A percentile compares a stretch with the other conserved stretches of the same genome.
These are phyloP conservation scores for Tuctoria greenei DNA, from an alignment of 176 grass and related monocot genomes.

Conservation along the genomic window DNA sequence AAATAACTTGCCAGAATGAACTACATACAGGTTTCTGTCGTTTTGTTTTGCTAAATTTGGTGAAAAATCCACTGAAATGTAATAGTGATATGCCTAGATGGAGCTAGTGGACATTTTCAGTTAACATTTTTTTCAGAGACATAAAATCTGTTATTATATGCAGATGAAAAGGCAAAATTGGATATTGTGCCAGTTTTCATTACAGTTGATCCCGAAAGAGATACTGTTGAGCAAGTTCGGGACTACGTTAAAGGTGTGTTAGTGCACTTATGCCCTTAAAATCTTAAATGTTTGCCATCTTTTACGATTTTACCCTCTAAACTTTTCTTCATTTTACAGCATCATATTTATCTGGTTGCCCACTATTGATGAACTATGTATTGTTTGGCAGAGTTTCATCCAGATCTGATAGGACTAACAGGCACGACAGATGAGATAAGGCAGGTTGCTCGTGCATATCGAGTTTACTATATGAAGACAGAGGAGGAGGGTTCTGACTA, in stretches of 20 bases:
- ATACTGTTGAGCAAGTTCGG: conserved; percentile 79
- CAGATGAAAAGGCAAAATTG: conserved; percentile 69
- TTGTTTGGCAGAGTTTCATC: conserved; percentile 44
- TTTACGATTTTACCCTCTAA: neutral
- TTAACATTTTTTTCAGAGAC: conserved; percentile 14
- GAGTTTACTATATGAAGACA: conserved; percentile 97
- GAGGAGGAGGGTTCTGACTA: conserved; percentile 90
- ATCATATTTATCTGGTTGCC: neutral
- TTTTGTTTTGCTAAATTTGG: conserved; percentile 11
- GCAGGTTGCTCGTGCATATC: conserved; percentile 69
- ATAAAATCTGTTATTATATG: conserved; percentile 26
- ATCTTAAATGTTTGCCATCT: neutral
- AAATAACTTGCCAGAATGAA: neutral
- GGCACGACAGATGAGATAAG: conserved; percentile 66
- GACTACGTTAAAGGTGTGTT: conserved; percentile 77
- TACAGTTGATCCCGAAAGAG: conserved; percentile 92
- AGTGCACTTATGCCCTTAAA: neutral
- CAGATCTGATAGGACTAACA: conserved; percentile 80
- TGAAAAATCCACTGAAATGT: neutral
- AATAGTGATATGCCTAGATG: neutral
- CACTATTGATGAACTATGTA: conserved; percentile 16
- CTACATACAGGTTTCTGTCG: neutral
- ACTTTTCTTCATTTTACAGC: neutral
- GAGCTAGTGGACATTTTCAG: neutral
- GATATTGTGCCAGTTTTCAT: conserved; percentile 93